Conservation (phyloP, 192 early-diverging fungal species). For the Backusella circina region DNA sequence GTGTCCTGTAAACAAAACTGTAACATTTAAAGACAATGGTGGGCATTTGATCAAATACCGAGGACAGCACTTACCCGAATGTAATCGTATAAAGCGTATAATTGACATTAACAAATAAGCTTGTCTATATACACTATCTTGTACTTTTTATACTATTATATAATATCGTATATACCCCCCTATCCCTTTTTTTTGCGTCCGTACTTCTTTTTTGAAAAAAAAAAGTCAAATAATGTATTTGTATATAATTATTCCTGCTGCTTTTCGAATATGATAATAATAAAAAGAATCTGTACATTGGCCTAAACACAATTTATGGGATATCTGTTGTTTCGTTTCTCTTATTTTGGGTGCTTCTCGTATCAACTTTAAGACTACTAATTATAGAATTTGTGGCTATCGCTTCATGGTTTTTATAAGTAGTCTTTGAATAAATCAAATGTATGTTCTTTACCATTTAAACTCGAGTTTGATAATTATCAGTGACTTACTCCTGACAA, state of each 20-base stretch:
- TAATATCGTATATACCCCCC: neutral
- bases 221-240: constrained; percentile 4
- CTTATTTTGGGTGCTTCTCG: neutral
- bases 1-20: constrained; percentile 53
- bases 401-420: too few species aligned
- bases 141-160: neutral
- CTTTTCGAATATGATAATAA: neutral
- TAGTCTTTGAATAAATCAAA: too few species aligned
- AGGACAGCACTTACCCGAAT: constrained; percentile 48
- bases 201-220: constrained; percentile 2
- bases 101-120: constrained; percentile 17
- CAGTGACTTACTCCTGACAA: too few species aligned
- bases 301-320: neutral
- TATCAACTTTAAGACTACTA: neutral
- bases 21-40: constrained; percentile 49
- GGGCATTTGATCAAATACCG: constrained; percentile 53
- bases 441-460: too few species aligned
- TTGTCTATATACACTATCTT: neutral
- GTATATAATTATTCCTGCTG: constrained; percentile 11
- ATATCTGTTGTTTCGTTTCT: neutral
- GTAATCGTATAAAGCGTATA: constrained; percentile 47
- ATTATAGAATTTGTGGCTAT: too few species aligned
- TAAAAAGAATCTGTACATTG: neutral
- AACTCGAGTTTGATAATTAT: too few species aligned
- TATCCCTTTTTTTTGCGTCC: neutral